Evolutionary conservation across 2,329 filamentous ascomycete species (phyloP).

Genomic region (Pestalotiopsis sp.): DNA sequence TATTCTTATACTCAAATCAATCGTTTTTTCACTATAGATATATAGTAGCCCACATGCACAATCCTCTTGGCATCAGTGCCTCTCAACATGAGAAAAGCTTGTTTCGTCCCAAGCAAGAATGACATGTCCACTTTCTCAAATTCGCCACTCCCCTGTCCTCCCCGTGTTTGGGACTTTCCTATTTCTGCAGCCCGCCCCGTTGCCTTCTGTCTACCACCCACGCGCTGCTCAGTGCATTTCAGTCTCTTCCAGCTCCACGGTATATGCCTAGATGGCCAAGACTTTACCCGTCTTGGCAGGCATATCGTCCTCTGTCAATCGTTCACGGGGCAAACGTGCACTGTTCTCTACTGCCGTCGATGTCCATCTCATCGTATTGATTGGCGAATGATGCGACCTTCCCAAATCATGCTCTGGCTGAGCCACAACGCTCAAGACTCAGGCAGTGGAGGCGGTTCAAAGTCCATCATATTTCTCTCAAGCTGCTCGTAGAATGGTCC

Average conservation of each 20-base stretch:
- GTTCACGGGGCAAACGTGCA: not conserved
- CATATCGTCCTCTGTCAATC: not conserved
- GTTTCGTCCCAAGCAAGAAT: not conserved
- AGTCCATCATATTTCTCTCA: not conserved
- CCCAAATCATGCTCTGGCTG: not conserved
- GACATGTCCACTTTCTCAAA: not conserved
- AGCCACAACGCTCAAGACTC: not conserved
- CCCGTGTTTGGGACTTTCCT: not conserved
- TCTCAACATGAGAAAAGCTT: conserved; percentile 1
- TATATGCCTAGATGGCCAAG: not conserved
- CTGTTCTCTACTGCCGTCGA: not conserved
- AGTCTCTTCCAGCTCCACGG: not conserved
- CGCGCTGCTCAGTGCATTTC: not conserved
- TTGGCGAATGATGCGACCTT: not conserved
- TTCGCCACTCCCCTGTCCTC: not conserved
- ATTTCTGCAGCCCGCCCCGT: not conserved
- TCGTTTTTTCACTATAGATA: not conserved
- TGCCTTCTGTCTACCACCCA: not conserved
- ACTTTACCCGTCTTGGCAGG: conserved; percentile 8
- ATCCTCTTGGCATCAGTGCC: not conserved
- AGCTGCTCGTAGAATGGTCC: not conserved
- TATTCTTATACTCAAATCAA: not conserved
- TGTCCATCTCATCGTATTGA: not conserved
- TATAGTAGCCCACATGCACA: not conserved
- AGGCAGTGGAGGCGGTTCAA: not conserved